phyloP scores from a whole-genome alignment of 352 stramenopile species.

The Pythium pyrilobum region DNA sequence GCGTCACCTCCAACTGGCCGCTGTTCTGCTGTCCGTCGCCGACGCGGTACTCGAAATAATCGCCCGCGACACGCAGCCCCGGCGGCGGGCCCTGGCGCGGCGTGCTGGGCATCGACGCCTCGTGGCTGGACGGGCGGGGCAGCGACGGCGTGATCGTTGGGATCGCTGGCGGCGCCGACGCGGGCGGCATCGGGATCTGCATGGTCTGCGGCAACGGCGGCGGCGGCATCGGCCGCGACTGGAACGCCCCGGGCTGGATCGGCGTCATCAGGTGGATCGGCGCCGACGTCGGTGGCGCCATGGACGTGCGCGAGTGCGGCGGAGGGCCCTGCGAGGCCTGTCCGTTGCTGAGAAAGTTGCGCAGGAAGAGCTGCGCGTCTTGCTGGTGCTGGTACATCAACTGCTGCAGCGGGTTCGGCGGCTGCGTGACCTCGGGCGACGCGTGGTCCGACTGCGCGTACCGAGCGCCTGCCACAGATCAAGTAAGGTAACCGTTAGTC shows the following conservation, averaged over 20 bases:
- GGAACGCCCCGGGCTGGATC: conserved; percentile 16
- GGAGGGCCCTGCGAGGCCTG: conserved; percentile 1
- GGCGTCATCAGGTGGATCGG: conserved; percentile 27
- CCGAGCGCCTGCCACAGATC: conserved; percentile 21
- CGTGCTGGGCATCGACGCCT: conserved; percentile 34
- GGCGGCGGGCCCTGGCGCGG: conserved; percentile 36
- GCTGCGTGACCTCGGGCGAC: conserved; percentile 64
- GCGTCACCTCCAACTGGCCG: conserved; percentile 74
- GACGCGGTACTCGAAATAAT: conserved; percentile 50
- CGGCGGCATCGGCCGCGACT: conserved; percentile 7
- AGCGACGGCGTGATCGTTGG: conserved; percentile 8
- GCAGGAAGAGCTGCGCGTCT: conserved; percentile 19
- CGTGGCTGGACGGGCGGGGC: conserved; percentile 20
- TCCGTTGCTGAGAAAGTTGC: conserved; percentile 18
- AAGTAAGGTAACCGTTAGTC: no score
- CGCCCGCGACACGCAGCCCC: conserved; percentile 39
- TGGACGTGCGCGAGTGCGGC: conserved; percentile 12
- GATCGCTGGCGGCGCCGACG: conserved; percentile 22
- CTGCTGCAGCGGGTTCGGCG: conserved; percentile 56
- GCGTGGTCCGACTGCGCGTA: conserved; percentile 50
- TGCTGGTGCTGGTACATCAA: conserved; percentile 54
- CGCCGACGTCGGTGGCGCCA: conserved; percentile 1
- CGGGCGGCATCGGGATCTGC: conserved; percentile 27
- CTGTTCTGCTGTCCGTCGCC: conserved; percentile 36
- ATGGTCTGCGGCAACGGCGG: conserved; percentile 17